A percentile compares a stretch with the other conserved stretches of the same genome.
Evolutionary conservation across 2,329 filamentous ascomycete genomes (phyloP).

Genomic region (Pseudogymnoascus sp.): DNA sequence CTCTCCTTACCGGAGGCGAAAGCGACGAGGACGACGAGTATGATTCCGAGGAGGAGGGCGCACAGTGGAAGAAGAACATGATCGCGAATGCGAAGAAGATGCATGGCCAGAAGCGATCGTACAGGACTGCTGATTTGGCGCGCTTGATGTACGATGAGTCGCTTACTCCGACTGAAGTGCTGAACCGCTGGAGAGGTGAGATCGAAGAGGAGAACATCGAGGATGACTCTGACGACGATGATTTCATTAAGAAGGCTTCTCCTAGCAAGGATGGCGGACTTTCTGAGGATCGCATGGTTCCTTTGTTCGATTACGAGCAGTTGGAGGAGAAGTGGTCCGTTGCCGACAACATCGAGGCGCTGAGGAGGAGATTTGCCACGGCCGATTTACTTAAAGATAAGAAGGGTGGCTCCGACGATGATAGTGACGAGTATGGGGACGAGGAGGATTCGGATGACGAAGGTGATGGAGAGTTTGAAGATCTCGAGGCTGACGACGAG

Average conservation of each 20-base stretch:
- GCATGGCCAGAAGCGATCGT: constrained; percentile 62
- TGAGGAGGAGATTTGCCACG: constrained; percentile 69
- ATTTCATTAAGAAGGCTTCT: constrained; percentile 58
- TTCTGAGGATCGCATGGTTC: constrained; percentile 70
- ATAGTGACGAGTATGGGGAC: constrained; percentile 36
- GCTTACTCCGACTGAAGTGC: constrained; percentile 64
- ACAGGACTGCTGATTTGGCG: constrained; percentile 73
- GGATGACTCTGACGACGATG: constrained; percentile 45
- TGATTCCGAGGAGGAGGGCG: constrained; percentile 62
- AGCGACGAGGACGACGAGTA: constrained; percentile 37
- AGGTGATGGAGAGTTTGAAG: constrained; percentile 75
- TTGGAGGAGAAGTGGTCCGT: constrained; percentile 81
- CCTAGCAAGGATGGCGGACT: constrained; percentile 60
- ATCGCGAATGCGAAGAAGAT: constrained; percentile 63
- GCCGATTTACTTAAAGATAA: constrained; percentile 51
- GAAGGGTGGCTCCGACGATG: constrained; percentile 44
- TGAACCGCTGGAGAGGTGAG: constrained; percentile 72
- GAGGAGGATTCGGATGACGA: constrained; percentile 44
- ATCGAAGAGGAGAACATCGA: constrained; percentile 46
- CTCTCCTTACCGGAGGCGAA: constrained; percentile 41
- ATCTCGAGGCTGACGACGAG: constrained; percentile 61
- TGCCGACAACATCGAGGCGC: constrained; percentile 63
- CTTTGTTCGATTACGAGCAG: constrained; percentile 69
- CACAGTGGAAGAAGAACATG: constrained; percentile 87
- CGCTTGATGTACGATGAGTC: constrained; percentile 82